phyloP scores from a whole-genome alignment of 805 yeast genomes.

The Pichia phayaonensis region DNA sequence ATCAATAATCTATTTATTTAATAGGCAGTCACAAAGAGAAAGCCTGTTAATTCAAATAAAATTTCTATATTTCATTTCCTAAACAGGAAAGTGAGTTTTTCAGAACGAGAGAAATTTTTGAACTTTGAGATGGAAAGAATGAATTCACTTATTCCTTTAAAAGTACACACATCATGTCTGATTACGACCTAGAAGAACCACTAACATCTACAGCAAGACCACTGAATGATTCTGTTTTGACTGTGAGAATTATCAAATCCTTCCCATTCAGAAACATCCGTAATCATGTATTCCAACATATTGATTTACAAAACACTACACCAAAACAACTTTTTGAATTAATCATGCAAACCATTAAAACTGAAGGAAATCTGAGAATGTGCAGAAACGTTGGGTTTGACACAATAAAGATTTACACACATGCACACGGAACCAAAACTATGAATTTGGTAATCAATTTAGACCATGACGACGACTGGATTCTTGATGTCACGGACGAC shows the following conservation, averaged over 20 bases:
- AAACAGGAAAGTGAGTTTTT: neutral
- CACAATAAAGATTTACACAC: slow-evolving; percentile 78
- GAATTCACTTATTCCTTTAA: neutral
- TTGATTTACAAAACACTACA: slow-evolving; percentile 64
- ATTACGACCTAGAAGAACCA: slow-evolving; percentile 54
- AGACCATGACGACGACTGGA: slow-evolving; percentile 70
- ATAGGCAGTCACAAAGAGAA: too few relatives aligned
- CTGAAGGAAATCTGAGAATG: slow-evolving; percentile 68
- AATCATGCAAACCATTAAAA: slow-evolving; percentile 36
- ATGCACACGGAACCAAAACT: slow-evolving; percentile 92
- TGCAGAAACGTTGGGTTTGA: slow-evolving; percentile 70
- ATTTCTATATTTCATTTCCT: neutral
- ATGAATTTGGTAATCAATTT: slow-evolving; percentile 87
- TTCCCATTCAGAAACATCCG: slow-evolving; percentile 86
- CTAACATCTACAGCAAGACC: slow-evolving; percentile 75
- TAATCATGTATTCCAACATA: slow-evolving; percentile 58
- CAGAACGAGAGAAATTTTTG: neutral
- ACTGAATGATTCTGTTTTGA: slow-evolving; percentile 60
- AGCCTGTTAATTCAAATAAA: too few relatives aligned
- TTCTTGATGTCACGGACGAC: slow-evolving; percentile 35
- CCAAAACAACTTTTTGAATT: slow-evolving; percentile 54
- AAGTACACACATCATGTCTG: slow-evolving; percentile 11
- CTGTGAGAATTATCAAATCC: slow-evolving; percentile 82
- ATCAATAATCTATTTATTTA: too few relatives aligned
- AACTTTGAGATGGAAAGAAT: neutral